Base-by-base conservation (phyloP, 495 filamentous ascomycete genomes). In the Aspergillus baeticus region DNA sequence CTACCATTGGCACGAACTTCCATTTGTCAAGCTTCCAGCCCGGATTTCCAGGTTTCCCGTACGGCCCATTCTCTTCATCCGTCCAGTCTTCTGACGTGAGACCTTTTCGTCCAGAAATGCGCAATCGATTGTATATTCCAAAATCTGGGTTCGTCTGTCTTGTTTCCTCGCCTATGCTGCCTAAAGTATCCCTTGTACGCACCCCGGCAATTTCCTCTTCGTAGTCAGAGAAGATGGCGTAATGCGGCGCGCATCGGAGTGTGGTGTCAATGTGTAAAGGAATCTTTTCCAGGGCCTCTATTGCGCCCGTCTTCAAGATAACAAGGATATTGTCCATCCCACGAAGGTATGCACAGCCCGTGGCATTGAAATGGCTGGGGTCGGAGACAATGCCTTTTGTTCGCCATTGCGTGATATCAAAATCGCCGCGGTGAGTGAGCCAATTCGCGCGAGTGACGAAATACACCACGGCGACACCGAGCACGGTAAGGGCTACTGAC, bases 1-100 rank as follows among this genome's bases (percentile, higher is more conserved):
- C 62, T 17, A 79, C 51, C 47, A 80, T 74, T 5, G 76, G 76
- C 35, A 80, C 42, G 38, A 75, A 74, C 60, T 80, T 81, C 73
- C 75, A 80, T 55, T 78, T 77, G 57, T 80, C 77, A 10, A 79
- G 69, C 33, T 73, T 72, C 76, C 75, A 78, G 15, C 69, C 68
- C 0, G 73, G 68, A 22, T 76, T 76, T 33, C 67, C 67, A 21
- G 52, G 54, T 29, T 71, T 72, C 31, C 71, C 73, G 14, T 67
- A 64, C 2, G 71, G 68, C 6, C 71, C 67, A 54, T 74, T 75
- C 10, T 54, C 51, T 22, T 74, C 66, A 21, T 72, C 65, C 17
- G 59, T 61, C 57, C 60, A 60, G 29, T 72, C 65, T 14, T 64
- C 66, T 0, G 52, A 58, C 1, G 62, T 63, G 20, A 75, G 64